Conservation (phyloP, 2,329 filamentous ascomycete species). For the Cercospora zeae-maydis region DNA sequence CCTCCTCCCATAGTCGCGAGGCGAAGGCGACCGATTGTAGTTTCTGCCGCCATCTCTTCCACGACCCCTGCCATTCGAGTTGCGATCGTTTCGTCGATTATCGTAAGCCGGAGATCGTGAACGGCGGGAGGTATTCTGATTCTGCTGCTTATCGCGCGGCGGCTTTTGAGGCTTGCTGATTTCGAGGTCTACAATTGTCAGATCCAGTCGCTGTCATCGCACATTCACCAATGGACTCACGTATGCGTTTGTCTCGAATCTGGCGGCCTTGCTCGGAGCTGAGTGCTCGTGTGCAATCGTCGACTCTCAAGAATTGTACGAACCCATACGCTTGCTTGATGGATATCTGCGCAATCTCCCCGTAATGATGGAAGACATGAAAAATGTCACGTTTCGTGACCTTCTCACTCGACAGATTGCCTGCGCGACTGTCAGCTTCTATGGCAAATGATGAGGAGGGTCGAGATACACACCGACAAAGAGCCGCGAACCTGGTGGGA, state of each 20-base stretch:
- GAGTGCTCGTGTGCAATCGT: constrained; percentile 71
- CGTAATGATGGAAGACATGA: constrained; percentile 80
- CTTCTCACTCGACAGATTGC: constrained; percentile 87
- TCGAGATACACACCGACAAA: constrained; percentile 68
- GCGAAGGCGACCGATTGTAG: constrained; percentile 44
- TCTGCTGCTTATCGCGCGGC: constrained; percentile 32
- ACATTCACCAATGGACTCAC: constrained; percentile 54
- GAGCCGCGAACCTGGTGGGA: constrained; percentile 70
- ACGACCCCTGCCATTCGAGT: constrained; percentile 44
- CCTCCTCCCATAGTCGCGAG: constrained; percentile 39
- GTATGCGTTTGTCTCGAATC: constrained; percentile 86
- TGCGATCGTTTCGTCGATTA: constrained; percentile 45
- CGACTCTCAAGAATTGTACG: constrained; percentile 80
- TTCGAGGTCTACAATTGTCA: constrained; percentile 67
- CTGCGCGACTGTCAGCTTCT: constrained; percentile 45
- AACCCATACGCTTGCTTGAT: constrained; percentile 97
- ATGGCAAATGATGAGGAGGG: no score
- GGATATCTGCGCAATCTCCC: constrained; percentile 86
- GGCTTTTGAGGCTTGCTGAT: constrained; percentile 76
- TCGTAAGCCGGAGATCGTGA: constrained; percentile 63
- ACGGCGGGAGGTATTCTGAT: constrained; percentile 37
- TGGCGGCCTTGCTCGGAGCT: constrained; percentile 73
- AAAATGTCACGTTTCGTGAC: constrained; percentile 93
- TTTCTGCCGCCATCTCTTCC: constrained; percentile 46
- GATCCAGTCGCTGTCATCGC: constrained; percentile 8